Percentiles rank a stretch among this genome's conserved stretches.
Conservation (phyloP, 257 asterid genomes). For the Paulownia fortunei region DNA sequence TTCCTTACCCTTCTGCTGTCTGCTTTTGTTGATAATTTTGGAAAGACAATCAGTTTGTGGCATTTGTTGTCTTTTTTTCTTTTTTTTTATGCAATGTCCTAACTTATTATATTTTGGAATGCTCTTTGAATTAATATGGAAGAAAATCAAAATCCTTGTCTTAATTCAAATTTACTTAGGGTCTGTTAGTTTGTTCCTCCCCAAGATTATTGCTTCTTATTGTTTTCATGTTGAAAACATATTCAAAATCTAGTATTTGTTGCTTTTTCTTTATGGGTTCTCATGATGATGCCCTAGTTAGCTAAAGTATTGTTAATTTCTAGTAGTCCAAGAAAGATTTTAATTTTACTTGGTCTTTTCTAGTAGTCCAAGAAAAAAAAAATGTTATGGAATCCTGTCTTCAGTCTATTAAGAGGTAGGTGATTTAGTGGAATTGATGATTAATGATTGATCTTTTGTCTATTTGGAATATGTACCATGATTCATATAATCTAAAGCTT, state of each 20-base stretch:
- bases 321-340: no score
- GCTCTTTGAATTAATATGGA: constrained; percentile 1
- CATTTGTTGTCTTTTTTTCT: not conserved
- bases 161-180: not conserved
- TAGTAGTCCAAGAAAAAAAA: no score
- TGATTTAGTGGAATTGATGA: no score
- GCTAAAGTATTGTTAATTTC: no score
- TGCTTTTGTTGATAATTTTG: not conserved
- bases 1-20: constrained; percentile 13
- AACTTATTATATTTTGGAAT: constrained; percentile 11
- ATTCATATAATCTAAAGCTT: no score
- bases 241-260: not conserved
- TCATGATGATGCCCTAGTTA: no score
- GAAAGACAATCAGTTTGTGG: constrained; percentile 11
- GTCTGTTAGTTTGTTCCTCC: not conserved
- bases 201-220: not conserved
- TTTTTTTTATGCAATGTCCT: not conserved
- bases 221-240: constrained; percentile 10
- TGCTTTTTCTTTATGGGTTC: not conserved
- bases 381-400: no score
- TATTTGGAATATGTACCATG: no score
- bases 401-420: no score
- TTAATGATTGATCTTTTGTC: no score
- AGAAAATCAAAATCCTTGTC: not conserved
- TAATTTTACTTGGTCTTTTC: no score